Conservation (phyloP, 331 rosid genomes). For the Pyracantha coccinea region DNA sequence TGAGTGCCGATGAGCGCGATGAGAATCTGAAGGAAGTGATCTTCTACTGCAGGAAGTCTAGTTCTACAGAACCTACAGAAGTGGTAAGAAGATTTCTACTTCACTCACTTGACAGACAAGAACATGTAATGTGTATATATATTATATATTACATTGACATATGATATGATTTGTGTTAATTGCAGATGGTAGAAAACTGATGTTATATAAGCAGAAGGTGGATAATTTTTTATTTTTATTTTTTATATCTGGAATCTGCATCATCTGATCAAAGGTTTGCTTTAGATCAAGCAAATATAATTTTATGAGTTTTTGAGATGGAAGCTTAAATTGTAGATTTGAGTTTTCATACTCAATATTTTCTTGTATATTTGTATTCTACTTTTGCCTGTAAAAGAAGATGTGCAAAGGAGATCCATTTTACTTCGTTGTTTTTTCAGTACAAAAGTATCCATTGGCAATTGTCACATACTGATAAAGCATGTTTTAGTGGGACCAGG, state of each 20-base stretch:
- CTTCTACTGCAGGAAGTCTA: slow-evolving; percentile 12
- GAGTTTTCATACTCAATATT: neutral
- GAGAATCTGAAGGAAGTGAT: slow-evolving; percentile 10
- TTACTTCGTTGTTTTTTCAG: neutral
- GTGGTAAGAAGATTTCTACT: neutral
- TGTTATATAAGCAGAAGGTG: neutral
- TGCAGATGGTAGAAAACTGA: neutral
- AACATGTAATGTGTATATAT: neutral
- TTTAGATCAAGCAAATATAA: neutral
- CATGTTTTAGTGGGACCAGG: no score
- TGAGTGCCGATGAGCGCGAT: neutral
- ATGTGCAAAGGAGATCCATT: neutral
- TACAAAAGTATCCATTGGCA: no score
- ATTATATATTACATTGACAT: neutral
- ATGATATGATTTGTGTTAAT: neutral
- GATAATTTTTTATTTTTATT: neutral
- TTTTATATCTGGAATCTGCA: neutral
- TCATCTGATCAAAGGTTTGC: neutral
- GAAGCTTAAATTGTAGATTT: neutral
- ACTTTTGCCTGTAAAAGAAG: neutral
- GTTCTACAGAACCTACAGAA: neutral
- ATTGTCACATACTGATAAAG: no score
- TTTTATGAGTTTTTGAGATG: neutral
- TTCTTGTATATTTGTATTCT: neutral
- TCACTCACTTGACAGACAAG: neutral